These are phyloP conservation scores for Arachis monticola DNA, from an alignment of 331 rosid species.

Conservation along the genomic window DNA sequence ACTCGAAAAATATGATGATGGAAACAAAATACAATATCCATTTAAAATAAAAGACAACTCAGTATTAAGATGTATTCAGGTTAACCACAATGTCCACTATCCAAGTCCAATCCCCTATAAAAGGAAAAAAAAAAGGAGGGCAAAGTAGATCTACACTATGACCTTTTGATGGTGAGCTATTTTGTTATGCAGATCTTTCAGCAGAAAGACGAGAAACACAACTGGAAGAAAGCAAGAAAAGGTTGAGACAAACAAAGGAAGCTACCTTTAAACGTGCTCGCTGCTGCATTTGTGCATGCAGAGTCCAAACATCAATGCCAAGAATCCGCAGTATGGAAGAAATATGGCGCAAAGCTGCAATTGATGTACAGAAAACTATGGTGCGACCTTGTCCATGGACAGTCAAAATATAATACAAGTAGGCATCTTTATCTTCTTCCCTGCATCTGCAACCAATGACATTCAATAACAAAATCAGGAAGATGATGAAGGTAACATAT, in stretches of 20 bases:
- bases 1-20: constrained; percentile 7
- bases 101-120: background rate
- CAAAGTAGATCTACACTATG: constrained; percentile 6
- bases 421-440: constrained; percentile 93
- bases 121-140: constrained; percentile 9
- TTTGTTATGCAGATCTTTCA: constrained; percentile 13
- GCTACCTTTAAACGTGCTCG: constrained; percentile 87
- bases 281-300: constrained; percentile 96
- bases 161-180: constrained; percentile 4
- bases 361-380: constrained; percentile 90
- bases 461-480: constrained; percentile 31
- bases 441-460: constrained; percentile 71
- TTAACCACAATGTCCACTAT: constrained; percentile 22
- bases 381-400: constrained; percentile 93
- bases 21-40: background rate
- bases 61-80: constrained; percentile 2
- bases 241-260: constrained; percentile 25
- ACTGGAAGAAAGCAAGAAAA: constrained; percentile 29
- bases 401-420: constrained; percentile 82
- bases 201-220: constrained; percentile 29
- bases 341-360: constrained; percentile 89
- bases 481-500: background rate
- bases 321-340: constrained; percentile 82
- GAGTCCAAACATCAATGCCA: constrained; percentile 72
- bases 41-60: background rate